phyloP scores from a whole-genome alignment of 1,284 basidiomycete species.

The Pseudozyma sp. region DNA sequence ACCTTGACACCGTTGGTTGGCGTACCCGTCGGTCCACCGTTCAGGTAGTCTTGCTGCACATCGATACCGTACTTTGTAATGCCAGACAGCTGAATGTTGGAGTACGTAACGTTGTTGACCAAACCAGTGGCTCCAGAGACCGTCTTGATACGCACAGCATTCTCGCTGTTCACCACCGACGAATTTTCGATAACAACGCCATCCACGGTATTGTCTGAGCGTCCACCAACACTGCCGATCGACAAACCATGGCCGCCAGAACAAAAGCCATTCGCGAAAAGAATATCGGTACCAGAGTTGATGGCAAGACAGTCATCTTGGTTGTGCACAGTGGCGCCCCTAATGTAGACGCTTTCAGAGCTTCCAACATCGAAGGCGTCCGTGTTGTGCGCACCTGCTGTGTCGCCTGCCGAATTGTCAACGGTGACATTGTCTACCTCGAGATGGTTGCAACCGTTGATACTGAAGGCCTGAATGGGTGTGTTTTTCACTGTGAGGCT shows the following conservation, averaged over 20 bases:
- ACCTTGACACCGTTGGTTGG: slow-evolving; percentile 38
- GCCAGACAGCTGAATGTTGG: slow-evolving; percentile 20
- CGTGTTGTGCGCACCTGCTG: slow-evolving; percentile 32
- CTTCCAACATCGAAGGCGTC: slow-evolving; percentile 42
- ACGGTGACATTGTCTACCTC: slow-evolving; percentile 24
- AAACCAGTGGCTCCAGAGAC: slow-evolving; percentile 25
- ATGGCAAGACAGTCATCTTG: slow-evolving; percentile 47
- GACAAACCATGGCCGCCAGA: slow-evolving; percentile 42
- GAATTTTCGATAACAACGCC: slow-evolving; percentile 26
- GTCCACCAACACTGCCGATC: slow-evolving; percentile 42
- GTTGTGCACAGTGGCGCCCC: slow-evolving; percentile 23
- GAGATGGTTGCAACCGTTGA: slow-evolving; percentile 25
- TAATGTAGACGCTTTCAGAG: slow-evolving; percentile 28
- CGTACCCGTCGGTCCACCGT: slow-evolving; percentile 25
- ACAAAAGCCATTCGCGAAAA: slow-evolving; percentile 26
- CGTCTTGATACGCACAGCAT: slow-evolving; percentile 47
- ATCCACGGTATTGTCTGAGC: slow-evolving; percentile 33
- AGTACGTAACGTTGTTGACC: slow-evolving; percentile 40
- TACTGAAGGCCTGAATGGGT: slow-evolving; percentile 40
- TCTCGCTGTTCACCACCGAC: slow-evolving; percentile 22
- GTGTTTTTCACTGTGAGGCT: slow-evolving; percentile 36
- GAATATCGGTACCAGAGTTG: slow-evolving; percentile 37
- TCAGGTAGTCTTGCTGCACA: slow-evolving; percentile 41
- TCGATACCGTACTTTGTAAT: slow-evolving; percentile 37
- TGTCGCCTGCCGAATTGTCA: slow-evolving; percentile 27